These are phyloP conservation scores for Iris pallida DNA, from an alignment of 116 monocot genomes.

Conservation along the genomic window DNA sequence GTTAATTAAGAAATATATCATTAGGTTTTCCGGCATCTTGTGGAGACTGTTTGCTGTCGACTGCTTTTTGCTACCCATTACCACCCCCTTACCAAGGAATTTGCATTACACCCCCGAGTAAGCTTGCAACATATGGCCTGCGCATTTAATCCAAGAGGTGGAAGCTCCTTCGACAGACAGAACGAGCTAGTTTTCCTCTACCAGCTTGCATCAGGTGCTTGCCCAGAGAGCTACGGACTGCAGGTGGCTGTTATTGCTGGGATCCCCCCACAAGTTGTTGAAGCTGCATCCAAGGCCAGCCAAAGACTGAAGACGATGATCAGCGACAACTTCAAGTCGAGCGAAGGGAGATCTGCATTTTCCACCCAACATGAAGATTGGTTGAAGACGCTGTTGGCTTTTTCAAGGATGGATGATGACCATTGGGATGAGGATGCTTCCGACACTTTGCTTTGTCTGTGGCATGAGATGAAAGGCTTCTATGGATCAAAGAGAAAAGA, in stretches of 20 bases:
- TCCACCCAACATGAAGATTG: conserved; percentile 84
- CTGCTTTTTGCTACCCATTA: conserved; percentile 94
- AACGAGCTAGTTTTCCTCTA: conserved; percentile 79
- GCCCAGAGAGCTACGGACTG: conserved; percentile 91
- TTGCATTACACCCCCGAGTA: conserved; percentile 75
- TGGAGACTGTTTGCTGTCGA: conserved; percentile 75
- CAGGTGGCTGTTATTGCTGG: conserved; percentile 92
- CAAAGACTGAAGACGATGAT: conserved; percentile 52
- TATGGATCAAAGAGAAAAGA: conserved; percentile 9
- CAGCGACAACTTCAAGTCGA: conserved; percentile 59
- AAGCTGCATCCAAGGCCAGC: conserved; percentile 55
- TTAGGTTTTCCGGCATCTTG: conserved; percentile 86
- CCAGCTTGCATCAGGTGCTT: conserved; percentile 61
- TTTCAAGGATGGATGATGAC: conserved; percentile 23
- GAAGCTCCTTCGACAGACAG: conserved; percentile 20
- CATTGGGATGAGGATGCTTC: conserved; percentile 57
- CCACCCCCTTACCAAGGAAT: conserved; percentile 94
- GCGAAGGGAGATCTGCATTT: conserved; percentile 62
- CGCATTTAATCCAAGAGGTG: conserved; percentile 29
- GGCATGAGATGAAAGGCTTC: conserved; percentile 75
- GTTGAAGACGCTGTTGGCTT: conserved; percentile 48
- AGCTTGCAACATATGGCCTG: conserved; percentile 93
- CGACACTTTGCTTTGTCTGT: conserved; percentile 78
- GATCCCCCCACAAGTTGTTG: conserved; percentile 55
- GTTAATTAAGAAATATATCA: neutral